Evolutionary conservation across 495 filamentous ascomycete species (phyloP).

Genomic region (Acidiella bohemica): DNA sequence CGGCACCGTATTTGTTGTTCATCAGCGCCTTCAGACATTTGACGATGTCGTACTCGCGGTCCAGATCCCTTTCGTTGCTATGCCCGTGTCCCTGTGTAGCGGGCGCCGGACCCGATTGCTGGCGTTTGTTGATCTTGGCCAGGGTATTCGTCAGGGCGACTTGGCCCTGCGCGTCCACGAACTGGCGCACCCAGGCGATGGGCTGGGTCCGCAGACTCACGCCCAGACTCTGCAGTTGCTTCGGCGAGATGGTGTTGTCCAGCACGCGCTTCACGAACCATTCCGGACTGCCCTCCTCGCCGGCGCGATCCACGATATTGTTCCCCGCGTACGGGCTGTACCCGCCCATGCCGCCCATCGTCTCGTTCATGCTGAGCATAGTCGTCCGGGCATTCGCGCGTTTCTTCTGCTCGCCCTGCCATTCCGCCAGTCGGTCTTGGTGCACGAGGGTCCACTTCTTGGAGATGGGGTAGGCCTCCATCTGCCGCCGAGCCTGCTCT

Average conservation of each 20-base stretch:
- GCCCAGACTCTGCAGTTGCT: slow-evolving; percentile 79
- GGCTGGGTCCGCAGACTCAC: slow-evolving; percentile 93
- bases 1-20: slow-evolving; percentile 98
- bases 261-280: slow-evolving; percentile 97
- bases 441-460: slow-evolving; percentile 98
- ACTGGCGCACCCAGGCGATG: slow-evolving; percentile 91
- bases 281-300: slow-evolving; percentile 91
- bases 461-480: slow-evolving; percentile 79
- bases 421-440: slow-evolving; percentile 85
- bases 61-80: slow-evolving; percentile 73
- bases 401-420: slow-evolving; percentile 87
- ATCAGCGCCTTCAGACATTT: slow-evolving; percentile 95
- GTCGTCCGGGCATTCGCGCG: slow-evolving; percentile 53
- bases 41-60: slow-evolving; percentile 92
- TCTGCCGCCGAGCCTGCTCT: slow-evolving; percentile 88
- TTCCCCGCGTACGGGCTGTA: too few relatives aligned
- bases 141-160: slow-evolving; percentile 91
- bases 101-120: slow-evolving; percentile 56
- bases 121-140: slow-evolving; percentile 77
- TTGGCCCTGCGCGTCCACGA: slow-evolving; percentile 95
- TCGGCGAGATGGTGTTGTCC: slow-evolving; percentile 84
- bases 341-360: slow-evolving; percentile 23
- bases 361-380: slow-evolving; percentile 40
- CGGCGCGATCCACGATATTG: slow-evolving; percentile 59
- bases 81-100: slow-evolving; percentile 26